Evolutionary conservation across 306 rosid genomes (phyloP).

Genomic region (Abrus pulchellus): DNA sequence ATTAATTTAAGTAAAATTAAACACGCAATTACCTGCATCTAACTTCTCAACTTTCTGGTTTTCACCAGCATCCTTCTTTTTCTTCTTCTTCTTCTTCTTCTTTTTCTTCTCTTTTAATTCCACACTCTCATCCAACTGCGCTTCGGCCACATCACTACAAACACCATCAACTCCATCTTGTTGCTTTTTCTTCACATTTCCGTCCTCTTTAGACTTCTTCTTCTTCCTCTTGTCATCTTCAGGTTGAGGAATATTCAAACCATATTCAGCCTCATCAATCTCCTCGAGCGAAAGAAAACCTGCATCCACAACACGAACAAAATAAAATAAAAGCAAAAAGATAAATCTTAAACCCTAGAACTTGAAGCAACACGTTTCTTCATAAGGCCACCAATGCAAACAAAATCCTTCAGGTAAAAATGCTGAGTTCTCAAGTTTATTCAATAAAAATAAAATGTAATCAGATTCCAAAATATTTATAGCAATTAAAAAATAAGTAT

Average conservation of each 20-base stretch:
- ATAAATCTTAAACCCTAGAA: background rate
- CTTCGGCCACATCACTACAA: conserved; percentile 44
- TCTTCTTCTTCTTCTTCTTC: conserved; percentile 53
- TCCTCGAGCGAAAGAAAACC: conserved; percentile 95
- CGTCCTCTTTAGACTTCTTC: conserved; percentile 42
- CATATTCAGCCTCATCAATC: conserved; percentile 84
- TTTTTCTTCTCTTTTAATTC: conserved; percentile 55
- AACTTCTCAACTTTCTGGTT: conserved; percentile 45
- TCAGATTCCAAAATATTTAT: background rate
- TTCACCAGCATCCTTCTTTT: conserved; percentile 47
- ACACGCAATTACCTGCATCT: conserved; percentile 62
- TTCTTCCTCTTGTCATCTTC: conserved; percentile 47
- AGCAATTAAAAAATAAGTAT: background rate
- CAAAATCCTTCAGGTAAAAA: background rate
- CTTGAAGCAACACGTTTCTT: background rate
- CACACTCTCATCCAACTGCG: conserved; percentile 44
- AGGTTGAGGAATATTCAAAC: conserved; percentile 66
- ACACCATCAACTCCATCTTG: conserved; percentile 35
- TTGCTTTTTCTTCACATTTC: conserved; percentile 54
- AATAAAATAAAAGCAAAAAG: background rate
- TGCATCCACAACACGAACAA: conserved; percentile 19
- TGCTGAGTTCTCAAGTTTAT: background rate
- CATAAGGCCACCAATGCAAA: background rate
- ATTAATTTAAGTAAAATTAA: background rate
- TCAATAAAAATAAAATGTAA: background rate